phyloP scores from a whole-genome alignment of 2,329 filamentous ascomycete species.

The Fusarium brachygibbosum region DNA sequence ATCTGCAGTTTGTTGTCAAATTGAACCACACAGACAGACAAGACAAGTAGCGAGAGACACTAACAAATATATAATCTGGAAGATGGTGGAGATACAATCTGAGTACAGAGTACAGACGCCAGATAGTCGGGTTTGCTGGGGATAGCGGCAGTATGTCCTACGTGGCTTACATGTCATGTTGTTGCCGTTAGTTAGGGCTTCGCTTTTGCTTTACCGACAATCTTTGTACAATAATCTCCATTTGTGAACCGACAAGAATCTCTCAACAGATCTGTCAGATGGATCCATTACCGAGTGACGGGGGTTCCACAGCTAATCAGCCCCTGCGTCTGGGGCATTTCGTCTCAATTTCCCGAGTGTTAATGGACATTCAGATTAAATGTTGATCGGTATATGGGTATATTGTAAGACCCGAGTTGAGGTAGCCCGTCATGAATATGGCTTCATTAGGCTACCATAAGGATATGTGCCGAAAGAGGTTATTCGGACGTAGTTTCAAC shows the following conservation, averaged over 20 bases:
- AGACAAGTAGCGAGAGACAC: not conserved
- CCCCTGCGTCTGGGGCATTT: slow-evolving; percentile 45
- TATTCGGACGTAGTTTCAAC: not conserved
- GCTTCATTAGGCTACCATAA: not conserved
- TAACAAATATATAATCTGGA: slow-evolving; percentile 4
- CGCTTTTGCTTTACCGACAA: slow-evolving; percentile 22
- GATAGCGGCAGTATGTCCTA: slow-evolving; percentile 2
- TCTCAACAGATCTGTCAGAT: slow-evolving; percentile 39
- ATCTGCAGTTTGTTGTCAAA: not conserved
- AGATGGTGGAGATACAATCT: slow-evolving; percentile 18
- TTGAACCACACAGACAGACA: not conserved
- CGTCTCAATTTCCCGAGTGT: slow-evolving; percentile 24
- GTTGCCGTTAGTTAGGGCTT: slow-evolving; percentile 32
- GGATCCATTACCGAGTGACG: slow-evolving; percentile 35
- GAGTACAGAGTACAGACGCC: slow-evolving; percentile 20
- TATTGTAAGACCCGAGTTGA: not conserved
- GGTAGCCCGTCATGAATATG: not conserved
- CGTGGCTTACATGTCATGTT: slow-evolving; percentile 37
- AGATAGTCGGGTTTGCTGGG: slow-evolving; percentile 28
- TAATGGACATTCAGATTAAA: not conserved
- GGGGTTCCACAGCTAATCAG: slow-evolving; percentile 48
- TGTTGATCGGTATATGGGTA: not conserved
- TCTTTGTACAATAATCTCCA: slow-evolving; percentile 1
- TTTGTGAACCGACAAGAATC: slow-evolving; percentile 31
- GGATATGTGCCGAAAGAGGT: not conserved